Base-by-base conservation (phyloP, 139 green algal species). In the Penium margaritaceum region DNA sequence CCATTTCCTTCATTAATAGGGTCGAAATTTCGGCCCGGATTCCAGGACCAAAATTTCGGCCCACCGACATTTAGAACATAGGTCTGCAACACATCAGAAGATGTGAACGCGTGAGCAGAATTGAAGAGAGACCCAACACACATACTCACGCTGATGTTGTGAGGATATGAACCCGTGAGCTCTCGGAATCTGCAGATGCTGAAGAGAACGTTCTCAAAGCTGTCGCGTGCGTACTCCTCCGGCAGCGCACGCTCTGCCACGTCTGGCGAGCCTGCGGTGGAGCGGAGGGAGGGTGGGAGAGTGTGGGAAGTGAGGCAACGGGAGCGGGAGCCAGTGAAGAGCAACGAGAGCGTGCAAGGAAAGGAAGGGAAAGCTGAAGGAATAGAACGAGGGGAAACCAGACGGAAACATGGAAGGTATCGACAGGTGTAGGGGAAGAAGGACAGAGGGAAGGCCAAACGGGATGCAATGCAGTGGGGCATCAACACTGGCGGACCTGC, bases 141-240 rank as follows among this genome's bases (percentile, higher is more conserved):
- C 3, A 58, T 19, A 24, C 70, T 30, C 32, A 80, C 86, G 0
- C 85, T 89, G 36, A 96, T 72, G 36, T 80, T 67, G 2, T 77
- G 58, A 1, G 91, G 91, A 72, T 94, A 95, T 76, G 88, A 7
- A n/a, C 85, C 80, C 12, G 87, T 88, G 14, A 91, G 76, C 68
- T 92, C 81, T 46, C 83, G 76, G 79, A 92, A 91, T 35, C 87
- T 84, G 81, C 92, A 96, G 1, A 97, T 73, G 39, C 81, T 85
- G 82, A 97, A 96, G 21, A 96, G 69, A 39, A 97, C 62, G 82
- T 97, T 97, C 75, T 97, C 91, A 74, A 95, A 91, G 53, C 81
- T 90, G 85, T 97, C 92, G 1, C 91, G 84, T 1, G 90, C 89
- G 38, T 90, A 84, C 72, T 96, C 91, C 81, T 95, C 86, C 27